phyloP scores from a whole-genome alignment of 75 land plant genomes.

The Adiantum capillusveneris region DNA sequence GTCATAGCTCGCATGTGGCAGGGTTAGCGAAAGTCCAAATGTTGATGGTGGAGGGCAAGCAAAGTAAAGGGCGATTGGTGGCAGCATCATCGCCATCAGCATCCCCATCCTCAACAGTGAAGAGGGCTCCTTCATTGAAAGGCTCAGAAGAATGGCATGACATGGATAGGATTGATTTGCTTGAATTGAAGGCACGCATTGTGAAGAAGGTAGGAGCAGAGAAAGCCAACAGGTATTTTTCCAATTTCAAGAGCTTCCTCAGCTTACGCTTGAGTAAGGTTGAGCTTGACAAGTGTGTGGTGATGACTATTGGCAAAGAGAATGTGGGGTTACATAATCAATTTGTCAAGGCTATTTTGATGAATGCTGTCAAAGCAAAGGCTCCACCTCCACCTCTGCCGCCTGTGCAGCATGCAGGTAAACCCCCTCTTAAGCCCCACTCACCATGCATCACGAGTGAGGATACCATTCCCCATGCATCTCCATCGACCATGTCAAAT shows the following conservation, averaged over 20 bases:
- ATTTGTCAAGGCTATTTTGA: slow-evolving; percentile 43
- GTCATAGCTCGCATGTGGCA: neutral
- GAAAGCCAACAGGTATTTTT: slow-evolving; percentile 42
- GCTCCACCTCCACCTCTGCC: slow-evolving; percentile 36
- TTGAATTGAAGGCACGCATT: slow-evolving; percentile 55
- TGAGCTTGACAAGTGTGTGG: slow-evolving; percentile 53
- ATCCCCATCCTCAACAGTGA: neutral
- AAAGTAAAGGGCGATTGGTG: neutral
- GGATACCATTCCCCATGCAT: slow-evolving; percentile 25
- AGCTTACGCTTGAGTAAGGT: slow-evolving; percentile 41
- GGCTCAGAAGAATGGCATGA: slow-evolving; percentile 4
- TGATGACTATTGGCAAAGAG: slow-evolving; percentile 52
- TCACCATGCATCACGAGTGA: slow-evolving; percentile 8
- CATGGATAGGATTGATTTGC: slow-evolving; percentile 35
- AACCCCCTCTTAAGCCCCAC: slow-evolving; percentile 7
- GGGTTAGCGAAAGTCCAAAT: neutral
- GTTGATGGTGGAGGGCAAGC: slow-evolving; percentile 7
- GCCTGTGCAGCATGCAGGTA: slow-evolving; percentile 15
- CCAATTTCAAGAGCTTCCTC: slow-evolving; percentile 33
- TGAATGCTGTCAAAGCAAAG: slow-evolving; percentile 42
- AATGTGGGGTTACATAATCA: slow-evolving; percentile 62
- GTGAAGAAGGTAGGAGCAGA: slow-evolving; percentile 46
- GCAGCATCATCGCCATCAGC: neutral
- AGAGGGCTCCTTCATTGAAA: neutral
- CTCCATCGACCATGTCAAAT: slow-evolving; percentile 24